Base-by-base conservation (phyloP, 2,329 filamentous ascomycete species). In the Aspergillus awamori region DNA sequence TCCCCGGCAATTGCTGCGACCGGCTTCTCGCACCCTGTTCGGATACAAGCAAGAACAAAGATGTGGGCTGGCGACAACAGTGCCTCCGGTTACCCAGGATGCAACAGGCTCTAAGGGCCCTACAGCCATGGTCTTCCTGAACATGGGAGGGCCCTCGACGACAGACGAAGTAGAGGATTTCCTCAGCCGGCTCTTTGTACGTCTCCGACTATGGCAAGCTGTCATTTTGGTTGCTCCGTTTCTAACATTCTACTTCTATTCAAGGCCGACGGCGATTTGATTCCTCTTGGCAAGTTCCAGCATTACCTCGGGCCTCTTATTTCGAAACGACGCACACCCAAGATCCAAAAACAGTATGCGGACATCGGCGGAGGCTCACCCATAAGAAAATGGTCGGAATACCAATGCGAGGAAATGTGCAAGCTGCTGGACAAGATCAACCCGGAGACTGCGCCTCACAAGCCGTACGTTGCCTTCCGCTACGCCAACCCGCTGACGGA, bases 51-150 rank as follows among this genome's bases (percentile, higher is more conserved):
- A 65, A 45, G 60, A 67, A 49, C 74, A 70, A 22, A 69, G 71
- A 63, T 67, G 71, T 51, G 70, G 72, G 5, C 78, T 81, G 67
- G 89, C 89, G 30, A 89, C 87, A 13, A 81, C 84, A 17, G 87
- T 86, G 4, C 90, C 91, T 10, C 91, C 92, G 7, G 92, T 95
- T 22, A 93, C 91, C 0, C 92, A 96, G 76, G 84, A 92, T 83
- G 83, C 85, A 6, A 86, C 86, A 0, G 86, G 84, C 53, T 83
- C 85, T 2, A 85, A 91, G 73, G 94, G 94, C 0, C 93, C 93
- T 7, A 99, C 95, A 4, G 95, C 95, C 47, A 98, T 99, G 87
- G 95, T 99, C 13, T 97, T 99, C 73, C 87, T 99, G 80, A 99
- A 99, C 79, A 99, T 99, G 95, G 95, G 95, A 62, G 95, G 95